phyloP scores from a whole-genome alignment of 2,329 filamentous ascomycete genomes.

The Trichoderma sp. region DNA sequence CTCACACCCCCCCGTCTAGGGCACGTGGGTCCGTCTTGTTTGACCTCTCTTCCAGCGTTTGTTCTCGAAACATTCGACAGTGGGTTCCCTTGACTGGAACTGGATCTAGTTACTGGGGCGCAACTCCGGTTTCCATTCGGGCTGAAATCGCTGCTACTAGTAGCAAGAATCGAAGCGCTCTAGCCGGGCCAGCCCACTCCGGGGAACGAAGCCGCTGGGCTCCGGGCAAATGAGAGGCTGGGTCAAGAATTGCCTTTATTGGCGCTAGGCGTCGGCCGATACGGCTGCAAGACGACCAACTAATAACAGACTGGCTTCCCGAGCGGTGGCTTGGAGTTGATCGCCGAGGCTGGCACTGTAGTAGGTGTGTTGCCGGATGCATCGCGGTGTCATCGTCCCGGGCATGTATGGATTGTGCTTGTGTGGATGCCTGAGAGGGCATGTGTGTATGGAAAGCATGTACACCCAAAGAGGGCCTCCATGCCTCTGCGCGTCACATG shows the following conservation, averaged over 20 bases:
- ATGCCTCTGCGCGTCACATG: conserved; percentile 16
- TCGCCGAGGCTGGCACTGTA: conserved; percentile 8
- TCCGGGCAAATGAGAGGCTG: conserved; percentile 25
- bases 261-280: conserved; percentile 26
- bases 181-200: conserved; percentile 14
- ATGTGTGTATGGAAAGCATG: too few relatives aligned
- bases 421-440: conserved; percentile 3
- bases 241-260: conserved; percentile 16
- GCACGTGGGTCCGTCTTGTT: conserved; percentile 8
- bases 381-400: neutral
- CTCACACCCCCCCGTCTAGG: neutral
- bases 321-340: conserved; percentile 12
- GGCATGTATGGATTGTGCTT: conserved; percentile 1
- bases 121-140: conserved; percentile 8
- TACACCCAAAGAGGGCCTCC: neutral
- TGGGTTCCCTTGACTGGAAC: conserved; percentile 15
- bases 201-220: conserved; percentile 22
- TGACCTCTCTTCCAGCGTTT: neutral
- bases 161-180: conserved; percentile 19
- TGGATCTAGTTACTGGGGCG: conserved; percentile 10
- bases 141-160: conserved; percentile 8
- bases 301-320: neutral
- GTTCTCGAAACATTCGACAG: conserved; percentile 23
- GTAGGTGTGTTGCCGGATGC: neutral
- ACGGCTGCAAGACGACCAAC: neutral